Base-by-base conservation (phyloP, 2,329 filamentous ascomycete species). In the Botrytis hyacinthi region DNA sequence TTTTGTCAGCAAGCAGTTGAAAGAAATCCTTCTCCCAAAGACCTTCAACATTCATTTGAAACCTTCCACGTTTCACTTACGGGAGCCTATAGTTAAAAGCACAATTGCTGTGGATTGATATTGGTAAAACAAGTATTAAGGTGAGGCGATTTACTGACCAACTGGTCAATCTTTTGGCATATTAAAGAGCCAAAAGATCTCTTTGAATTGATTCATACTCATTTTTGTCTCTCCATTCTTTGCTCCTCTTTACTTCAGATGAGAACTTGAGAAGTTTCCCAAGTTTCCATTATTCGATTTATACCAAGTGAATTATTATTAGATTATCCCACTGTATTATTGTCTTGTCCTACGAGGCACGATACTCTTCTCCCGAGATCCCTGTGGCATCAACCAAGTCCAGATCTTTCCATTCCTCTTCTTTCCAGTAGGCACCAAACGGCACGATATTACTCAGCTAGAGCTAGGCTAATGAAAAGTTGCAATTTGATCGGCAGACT, bases 261-360 rank as follows among this genome's bases (percentile, higher is more conserved):
- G 51, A 57, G 51, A 9, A 16, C 2, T 57, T 7, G n/a, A 57
- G n/a, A 18, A 57, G 51, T 0, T 57, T 57, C 12, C 14, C 6
- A 18, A 18, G n/a, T 29, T 29, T 29, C 0, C 18, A 18, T 57
- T 5, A 14, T 57, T 1, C 1, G 6, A 29, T 29, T 0, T 4
- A 57, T 29, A 57, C 26, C 48, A 16, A 54, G n/a, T 9, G n/a
- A 57, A 16, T n/a, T 29, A 29, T 18, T 3, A 4, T 57, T 29
- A 29, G n/a, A 18, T 16, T 57, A 29, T n/a, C 16, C 6, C 51
- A 57, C 26, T 8, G 16, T 29, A 29, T 57, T 9, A 4, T 8
- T 29, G n/a, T 57, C 7, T 57, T 57, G 0, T 29, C n/a, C 14
- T 29, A 6, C 26, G n/a, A 18, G 6, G 8, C 8, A 5, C 6